phyloP scores from a whole-genome alignment of 441 rosid genomes.

The Pelargonium hybrid region DNA sequence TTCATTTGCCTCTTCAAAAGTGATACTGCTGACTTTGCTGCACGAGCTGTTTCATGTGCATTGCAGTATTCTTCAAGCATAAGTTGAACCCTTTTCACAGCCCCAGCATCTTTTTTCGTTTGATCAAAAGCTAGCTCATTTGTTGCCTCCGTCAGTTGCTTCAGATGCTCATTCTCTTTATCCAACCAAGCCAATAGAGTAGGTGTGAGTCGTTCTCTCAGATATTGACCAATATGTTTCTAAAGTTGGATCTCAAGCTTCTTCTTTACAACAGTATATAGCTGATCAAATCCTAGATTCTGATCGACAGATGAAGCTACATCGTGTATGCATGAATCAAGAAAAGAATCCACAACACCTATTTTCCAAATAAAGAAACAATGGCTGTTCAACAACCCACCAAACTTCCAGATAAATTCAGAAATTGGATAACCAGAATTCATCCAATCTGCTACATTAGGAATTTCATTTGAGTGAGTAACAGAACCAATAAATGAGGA shows the following conservation, averaged over 20 bases:
- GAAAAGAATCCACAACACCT: conserved; percentile 67
- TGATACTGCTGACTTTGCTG: conserved; percentile 74
- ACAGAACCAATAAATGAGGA: conserved; percentile 38
- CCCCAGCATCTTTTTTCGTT: conserved; percentile 36
- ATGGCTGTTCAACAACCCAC: conserved; percentile 45
- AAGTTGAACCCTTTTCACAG: conserved; percentile 52
- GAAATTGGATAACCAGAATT: conserved; percentile 52
- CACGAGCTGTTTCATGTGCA: conserved; percentile 81
- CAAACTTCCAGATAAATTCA: conserved; percentile 68
- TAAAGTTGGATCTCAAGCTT: conserved; percentile 76
- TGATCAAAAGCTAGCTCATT: conserved; percentile 38
- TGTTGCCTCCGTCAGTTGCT: conserved; percentile 36
- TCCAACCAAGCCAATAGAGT: conserved; percentile 58
- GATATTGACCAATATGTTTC: conserved; percentile 53
- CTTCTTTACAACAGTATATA: conserved; percentile 61
- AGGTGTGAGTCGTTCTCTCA: conserved; percentile 58
- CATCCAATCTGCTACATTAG: conserved; percentile 42
- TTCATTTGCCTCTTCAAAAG: conserved; percentile 63
- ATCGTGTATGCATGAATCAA: conserved; percentile 84
- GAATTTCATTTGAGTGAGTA: conserved; percentile 33
- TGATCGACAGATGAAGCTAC: conserved; percentile 64
- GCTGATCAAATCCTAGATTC: conserved; percentile 87
- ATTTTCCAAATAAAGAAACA: conserved; percentile 90
- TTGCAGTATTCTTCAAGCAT: conserved; percentile 92
- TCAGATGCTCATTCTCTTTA: conserved; percentile 52